A percentile compares a stretch with the other conserved stretches of the same genome.
These are phyloP conservation scores for Colletotrichum horii DNA, from an alignment of 2,329 filamentous ascomycete species.

Conservation along the genomic window DNA sequence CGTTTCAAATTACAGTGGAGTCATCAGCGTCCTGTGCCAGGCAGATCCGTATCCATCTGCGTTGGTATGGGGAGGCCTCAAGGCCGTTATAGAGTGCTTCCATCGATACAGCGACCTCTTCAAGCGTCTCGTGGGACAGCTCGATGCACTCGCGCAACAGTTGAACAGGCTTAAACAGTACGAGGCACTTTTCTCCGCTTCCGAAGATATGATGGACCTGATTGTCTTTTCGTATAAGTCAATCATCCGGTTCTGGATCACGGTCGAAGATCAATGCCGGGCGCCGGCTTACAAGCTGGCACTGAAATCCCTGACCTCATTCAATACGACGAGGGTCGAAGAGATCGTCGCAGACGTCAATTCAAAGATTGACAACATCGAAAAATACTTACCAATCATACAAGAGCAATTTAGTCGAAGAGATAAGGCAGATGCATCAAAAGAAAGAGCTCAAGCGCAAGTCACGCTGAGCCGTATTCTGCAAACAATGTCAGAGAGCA, in stretches of 20 bases:
- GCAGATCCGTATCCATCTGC: background rate
- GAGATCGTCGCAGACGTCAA: background rate
- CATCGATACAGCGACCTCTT: background rate
- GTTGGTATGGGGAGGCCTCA: background rate
- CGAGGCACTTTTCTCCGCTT: background rate
- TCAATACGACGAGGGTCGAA: background rate
- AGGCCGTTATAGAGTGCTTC: background rate
- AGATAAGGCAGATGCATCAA: background rate
- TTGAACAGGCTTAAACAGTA: background rate
- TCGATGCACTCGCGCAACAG: background rate
- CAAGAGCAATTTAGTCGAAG: background rate
- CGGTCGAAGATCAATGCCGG: background rate
- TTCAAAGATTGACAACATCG: background rate
- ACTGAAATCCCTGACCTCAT: background rate
- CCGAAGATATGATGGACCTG: background rate
- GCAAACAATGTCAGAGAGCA: background rate
- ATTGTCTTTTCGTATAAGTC: background rate
- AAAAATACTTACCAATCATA: background rate
- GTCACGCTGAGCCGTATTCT: background rate
- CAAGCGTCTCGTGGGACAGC: background rate
- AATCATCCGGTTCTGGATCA: background rate
- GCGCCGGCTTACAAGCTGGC: background rate
- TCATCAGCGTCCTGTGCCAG: background rate
- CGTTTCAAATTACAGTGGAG: background rate
- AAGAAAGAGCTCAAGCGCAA: background rate